These are phyloP conservation scores for Taxillus chinensis DNA, from an alignment of 164 flowering plant genomes.

Conservation along the genomic window DNA sequence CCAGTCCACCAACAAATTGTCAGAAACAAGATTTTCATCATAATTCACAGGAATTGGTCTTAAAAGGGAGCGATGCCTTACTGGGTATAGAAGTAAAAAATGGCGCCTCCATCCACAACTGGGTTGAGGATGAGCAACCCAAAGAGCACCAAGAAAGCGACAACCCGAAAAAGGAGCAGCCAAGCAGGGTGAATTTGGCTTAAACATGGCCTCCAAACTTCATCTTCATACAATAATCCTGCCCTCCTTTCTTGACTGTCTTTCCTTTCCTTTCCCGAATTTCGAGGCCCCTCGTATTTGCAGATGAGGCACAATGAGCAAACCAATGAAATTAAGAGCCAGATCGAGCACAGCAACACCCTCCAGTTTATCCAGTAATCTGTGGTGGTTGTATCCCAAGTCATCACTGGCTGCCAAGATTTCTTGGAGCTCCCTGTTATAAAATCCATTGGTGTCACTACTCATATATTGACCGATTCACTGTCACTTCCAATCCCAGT, in stretches of 20 bases:
- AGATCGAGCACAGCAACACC: slow-evolving; percentile 46
- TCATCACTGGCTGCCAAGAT: slow-evolving; percentile 66
- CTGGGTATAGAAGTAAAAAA: slow-evolving; percentile 86
- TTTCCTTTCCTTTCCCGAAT: slow-evolving; percentile 9
- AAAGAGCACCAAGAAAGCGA: slow-evolving; percentile 54
- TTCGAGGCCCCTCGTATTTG: slow-evolving; percentile 42
- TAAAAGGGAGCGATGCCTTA: slow-evolving; percentile 26
- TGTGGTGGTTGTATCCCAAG: slow-evolving; percentile 42
- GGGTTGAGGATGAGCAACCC: slow-evolving; percentile 36
- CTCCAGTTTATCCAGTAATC: slow-evolving; percentile 91
- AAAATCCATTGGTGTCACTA: slow-evolving; percentile 32
- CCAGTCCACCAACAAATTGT: slow-evolving; percentile 4
- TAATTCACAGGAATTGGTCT: background rate
- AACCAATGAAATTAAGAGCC: slow-evolving; percentile 32
- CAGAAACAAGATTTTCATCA: background rate
- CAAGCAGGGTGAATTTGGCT: slow-evolving; percentile 78
- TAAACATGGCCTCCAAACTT: slow-evolving; percentile 80
- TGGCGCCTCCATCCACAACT: slow-evolving; percentile 54
- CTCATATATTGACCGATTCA: slow-evolving; percentile 1
- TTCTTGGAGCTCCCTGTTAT: slow-evolving; percentile 43
- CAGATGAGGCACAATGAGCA: slow-evolving; percentile 44
- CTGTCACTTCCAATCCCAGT: background rate
- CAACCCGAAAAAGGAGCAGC: slow-evolving; percentile 58
- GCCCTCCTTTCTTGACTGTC: slow-evolving; percentile 18
- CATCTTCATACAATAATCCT: slow-evolving; percentile 57